phyloP scores from a whole-genome alignment of 805 yeast species.

The Metschnikowia lunata region DNA sequence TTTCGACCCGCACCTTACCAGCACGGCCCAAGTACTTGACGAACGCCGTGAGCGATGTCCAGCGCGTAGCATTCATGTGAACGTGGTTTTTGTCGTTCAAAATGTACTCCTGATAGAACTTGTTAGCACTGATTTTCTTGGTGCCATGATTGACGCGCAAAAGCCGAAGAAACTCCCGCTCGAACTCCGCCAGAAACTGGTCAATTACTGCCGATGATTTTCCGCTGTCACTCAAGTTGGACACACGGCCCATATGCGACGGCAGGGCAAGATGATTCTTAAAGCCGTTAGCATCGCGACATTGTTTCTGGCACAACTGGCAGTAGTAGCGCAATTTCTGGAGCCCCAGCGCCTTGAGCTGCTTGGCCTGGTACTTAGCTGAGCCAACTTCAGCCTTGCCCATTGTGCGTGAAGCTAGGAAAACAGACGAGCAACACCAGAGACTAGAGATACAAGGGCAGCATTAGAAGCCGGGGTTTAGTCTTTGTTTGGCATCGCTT shows the following conservation, averaged over 20 bases:
- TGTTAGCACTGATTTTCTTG: conserved; percentile 72
- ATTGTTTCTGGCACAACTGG: conserved; percentile 87
- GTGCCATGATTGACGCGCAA: conserved; percentile 74
- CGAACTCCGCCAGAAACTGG: conserved; percentile 57
- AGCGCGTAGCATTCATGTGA: conserved; percentile 86
- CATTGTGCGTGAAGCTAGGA: conserved; percentile 13
- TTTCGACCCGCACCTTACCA: conserved; percentile 50
- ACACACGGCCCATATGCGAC: conserved; percentile 60
- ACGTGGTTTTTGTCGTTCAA: conserved; percentile 70
- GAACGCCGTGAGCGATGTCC: conserved; percentile 68
- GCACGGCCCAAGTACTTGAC: conserved; percentile 53
- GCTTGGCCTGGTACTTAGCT: conserved; percentile 67
- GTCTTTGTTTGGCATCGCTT: too few species aligned
- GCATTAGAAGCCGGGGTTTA: too few species aligned
- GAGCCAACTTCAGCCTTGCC: conserved; percentile 38
- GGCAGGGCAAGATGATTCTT: conserved; percentile 85
- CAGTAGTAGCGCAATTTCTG: conserved; percentile 87
- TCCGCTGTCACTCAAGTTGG: conserved; percentile 29
- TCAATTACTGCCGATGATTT: conserved; percentile 48
- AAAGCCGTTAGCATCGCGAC: conserved; percentile 94
- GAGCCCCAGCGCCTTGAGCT: conserved; percentile 76
- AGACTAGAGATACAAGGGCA: too few species aligned
- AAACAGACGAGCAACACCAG: too few species aligned
- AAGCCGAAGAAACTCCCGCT: conserved; percentile 57
- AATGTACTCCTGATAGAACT: conserved; percentile 87